Percentiles rank a stretch among this genome's conserved stretches.
Evolutionary conservation across 345 rosid genomes (phyloP).

Genomic region (Kandelia obovata): DNA sequence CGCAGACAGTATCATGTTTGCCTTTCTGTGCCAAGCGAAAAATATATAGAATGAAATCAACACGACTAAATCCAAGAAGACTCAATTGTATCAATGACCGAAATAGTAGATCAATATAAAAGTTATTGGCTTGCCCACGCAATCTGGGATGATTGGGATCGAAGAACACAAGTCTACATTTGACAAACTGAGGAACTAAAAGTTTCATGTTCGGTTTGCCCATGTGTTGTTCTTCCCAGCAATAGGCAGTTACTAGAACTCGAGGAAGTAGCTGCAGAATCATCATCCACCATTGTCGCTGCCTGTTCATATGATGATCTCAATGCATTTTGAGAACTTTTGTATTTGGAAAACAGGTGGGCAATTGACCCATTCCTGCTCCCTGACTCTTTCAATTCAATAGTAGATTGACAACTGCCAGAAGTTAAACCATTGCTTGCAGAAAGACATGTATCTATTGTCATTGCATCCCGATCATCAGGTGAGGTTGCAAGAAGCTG

Average conservation of each 20-base stretch:
- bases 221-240: slow-evolving; percentile 13
- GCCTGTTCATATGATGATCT: slow-evolving; percentile 13
- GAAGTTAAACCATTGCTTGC: slow-evolving; percentile 15
- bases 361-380: slow-evolving; percentile 35
- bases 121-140: not conserved
- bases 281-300: slow-evolving; percentile 2
- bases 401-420: slow-evolving; percentile 9
- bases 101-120: too few species aligned
- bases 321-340: slow-evolving; percentile 20
- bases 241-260: slow-evolving; percentile 17
- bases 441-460: slow-evolving; percentile 15
- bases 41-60: too few species aligned
- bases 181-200: slow-evolving; percentile 11
- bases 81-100: not conserved
- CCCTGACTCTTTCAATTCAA: slow-evolving; percentile 14
- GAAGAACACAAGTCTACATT: slow-evolving; percentile 3
- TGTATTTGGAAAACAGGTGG: slow-evolving; percentile 53
- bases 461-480: slow-evolving; percentile 11
- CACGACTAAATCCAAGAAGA: too few species aligned
- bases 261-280: slow-evolving; percentile 5
- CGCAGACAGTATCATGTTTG: too few species aligned
- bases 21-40: too few species aligned
- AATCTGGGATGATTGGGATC: not conserved
- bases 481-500: not conserved
- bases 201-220: slow-evolving; percentile 11